These are phyloP conservation scores for Talaromyces wortmannii DNA, from an alignment of 495 filamentous ascomycete genomes.

Conservation along the genomic window DNA sequence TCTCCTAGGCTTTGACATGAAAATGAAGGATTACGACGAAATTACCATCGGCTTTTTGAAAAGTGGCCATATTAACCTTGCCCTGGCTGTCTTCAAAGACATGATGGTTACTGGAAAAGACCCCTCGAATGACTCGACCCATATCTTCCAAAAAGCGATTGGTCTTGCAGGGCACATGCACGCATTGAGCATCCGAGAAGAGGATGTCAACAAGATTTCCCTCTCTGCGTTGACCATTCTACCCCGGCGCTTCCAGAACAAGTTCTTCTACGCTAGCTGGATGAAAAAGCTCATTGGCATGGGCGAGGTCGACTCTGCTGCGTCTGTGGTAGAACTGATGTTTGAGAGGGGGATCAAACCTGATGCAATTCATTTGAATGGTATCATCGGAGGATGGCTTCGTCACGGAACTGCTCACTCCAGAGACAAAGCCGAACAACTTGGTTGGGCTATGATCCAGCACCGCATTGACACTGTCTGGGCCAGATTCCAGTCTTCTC, in stretches of 20 bases:
- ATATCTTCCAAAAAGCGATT: constrained; percentile 38
- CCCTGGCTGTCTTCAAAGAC: constrained; percentile 69
- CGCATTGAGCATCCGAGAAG: constrained; percentile 35
- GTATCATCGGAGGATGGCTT: constrained; percentile 68
- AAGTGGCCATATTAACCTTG: constrained; percentile 51
- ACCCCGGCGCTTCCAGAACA: constrained; percentile 59
- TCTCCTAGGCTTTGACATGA: constrained; percentile 54
- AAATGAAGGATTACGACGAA: constrained; percentile 67
- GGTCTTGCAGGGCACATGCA: constrained; percentile 39
- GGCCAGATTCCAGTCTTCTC: constrained; percentile 22
- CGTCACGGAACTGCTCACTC: constrained; percentile 47
- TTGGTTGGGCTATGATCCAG: constrained; percentile 74
- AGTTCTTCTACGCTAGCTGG: constrained; percentile 78
- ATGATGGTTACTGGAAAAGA: constrained; percentile 67
- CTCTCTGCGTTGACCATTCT: constrained; percentile 44
- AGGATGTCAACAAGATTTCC: constrained; percentile 44
- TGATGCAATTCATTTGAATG: constrained; percentile 66
- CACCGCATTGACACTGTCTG: constrained; percentile 53
- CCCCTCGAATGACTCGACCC: constrained; percentile 39
- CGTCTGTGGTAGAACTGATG: constrained; percentile 61
- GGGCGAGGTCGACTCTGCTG: constrained; percentile 62
- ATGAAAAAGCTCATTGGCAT: constrained; percentile 71
- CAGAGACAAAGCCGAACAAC: constrained; percentile 55
- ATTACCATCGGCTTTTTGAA: constrained; percentile 57
- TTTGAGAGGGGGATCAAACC: constrained; percentile 56